Percentiles rank a stretch among this genome's conserved stretches.
Evolutionary conservation across 768 basidiomycete genomes (phyloP).

Genomic region (Rhodotorula kratochvilovae): DNA sequence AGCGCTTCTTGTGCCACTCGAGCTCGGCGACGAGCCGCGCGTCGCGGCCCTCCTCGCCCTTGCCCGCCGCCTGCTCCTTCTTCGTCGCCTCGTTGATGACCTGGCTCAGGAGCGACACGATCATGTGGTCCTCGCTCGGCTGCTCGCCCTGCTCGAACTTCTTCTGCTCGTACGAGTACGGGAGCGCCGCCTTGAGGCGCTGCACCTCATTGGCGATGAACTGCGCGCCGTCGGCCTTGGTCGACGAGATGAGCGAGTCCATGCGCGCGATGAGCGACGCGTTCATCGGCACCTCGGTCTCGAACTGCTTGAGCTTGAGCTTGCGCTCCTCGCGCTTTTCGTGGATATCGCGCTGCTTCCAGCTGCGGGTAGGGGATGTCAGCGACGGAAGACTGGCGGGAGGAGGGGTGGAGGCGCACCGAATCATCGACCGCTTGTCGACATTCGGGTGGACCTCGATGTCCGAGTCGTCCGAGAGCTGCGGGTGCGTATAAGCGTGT

Average conservation of each 20-base stretch:
- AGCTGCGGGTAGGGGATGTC: conserved; percentile 57
- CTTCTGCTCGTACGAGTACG: conserved; percentile 49
- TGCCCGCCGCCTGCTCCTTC: conserved; percentile 44
- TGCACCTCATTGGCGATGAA: conserved; percentile 70
- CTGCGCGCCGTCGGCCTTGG: conserved; percentile 50
- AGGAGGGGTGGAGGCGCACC: conserved; percentile 52
- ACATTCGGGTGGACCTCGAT: conserved; percentile 80
- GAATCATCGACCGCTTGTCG: conserved; percentile 86
- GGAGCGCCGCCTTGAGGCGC: conserved; percentile 65
- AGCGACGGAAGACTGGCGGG: too few species aligned
- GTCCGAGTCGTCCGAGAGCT: conserved; percentile 96
- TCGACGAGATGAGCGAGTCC: conserved; percentile 54
- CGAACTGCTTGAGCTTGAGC: conserved; percentile 69
- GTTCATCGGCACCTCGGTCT: conserved; percentile 79
- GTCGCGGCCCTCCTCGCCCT: conserved; percentile 56
- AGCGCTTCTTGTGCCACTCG: conserved; percentile 61
- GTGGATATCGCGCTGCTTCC: conserved; percentile 98
- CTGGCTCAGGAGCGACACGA: conserved; percentile 67
- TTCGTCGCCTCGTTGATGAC: conserved; percentile 61
- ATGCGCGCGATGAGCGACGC: conserved; percentile 70
- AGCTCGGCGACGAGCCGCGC: conserved; percentile 62
- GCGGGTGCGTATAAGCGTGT: conserved; percentile 24
- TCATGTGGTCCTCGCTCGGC: conserved; percentile 86
- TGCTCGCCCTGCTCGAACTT: conserved; percentile 60
- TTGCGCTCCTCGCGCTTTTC: conserved; percentile 85